Evolutionary conservation across 1,139 yeast species (phyloP).

Genomic region (Suhomyces maxii): DNA sequence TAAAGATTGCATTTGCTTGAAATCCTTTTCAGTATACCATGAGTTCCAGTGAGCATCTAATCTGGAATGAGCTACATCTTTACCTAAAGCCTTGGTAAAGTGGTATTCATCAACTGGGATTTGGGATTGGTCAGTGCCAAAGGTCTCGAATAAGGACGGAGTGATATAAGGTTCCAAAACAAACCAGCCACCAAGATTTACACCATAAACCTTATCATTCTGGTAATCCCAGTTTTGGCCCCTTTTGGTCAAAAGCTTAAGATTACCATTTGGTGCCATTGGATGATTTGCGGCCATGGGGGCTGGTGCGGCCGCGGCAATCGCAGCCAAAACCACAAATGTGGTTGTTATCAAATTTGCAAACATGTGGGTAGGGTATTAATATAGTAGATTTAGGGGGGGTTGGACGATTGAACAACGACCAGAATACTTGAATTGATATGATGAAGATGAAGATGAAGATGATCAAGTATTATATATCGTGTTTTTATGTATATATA

Average conservation of each 20-base stretch:
- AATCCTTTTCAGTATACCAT: constrained; percentile 77
- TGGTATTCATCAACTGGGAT: constrained; percentile 88
- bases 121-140: constrained; percentile 41
- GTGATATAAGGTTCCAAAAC: constrained; percentile 82
- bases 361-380: neutral
- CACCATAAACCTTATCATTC: constrained; percentile 63
- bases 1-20: constrained; percentile 54
- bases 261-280: constrained; percentile 9
- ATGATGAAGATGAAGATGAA: neutral
- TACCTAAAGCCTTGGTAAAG: constrained; percentile 63
- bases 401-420: neutral
- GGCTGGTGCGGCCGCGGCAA: constrained; percentile 11
- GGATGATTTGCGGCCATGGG: constrained; percentile 11
- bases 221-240: constrained; percentile 46
- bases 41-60: constrained; percentile 74
- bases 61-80: constrained; percentile 50
- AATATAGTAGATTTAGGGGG: neutral
- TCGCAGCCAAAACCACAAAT: constrained; percentile 1
- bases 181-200: constrained; percentile 92
- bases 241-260: constrained; percentile 13
- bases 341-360: constrained; percentile 3
- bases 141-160: constrained; percentile 74
- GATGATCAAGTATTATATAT: too few species aligned
- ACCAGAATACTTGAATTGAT: neutral
- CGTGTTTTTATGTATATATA: too few species aligned